Evolutionary conservation across 805 yeast genomes (phyloP), one percentile per base, ranked within the genome.

Genomic region (Wickerhamiella domercqiae): DNA sequence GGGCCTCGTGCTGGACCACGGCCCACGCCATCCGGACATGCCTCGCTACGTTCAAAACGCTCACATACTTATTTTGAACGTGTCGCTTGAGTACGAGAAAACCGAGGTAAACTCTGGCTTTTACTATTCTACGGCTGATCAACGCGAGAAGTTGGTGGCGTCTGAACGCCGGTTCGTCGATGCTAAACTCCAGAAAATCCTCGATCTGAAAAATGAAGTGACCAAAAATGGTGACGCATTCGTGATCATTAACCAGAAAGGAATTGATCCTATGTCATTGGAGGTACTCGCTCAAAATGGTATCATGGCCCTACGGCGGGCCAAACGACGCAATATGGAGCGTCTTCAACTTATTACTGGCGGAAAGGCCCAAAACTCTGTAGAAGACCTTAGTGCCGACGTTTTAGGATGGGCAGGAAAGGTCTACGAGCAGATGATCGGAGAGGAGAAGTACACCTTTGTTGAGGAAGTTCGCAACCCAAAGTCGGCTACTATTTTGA

Each of bases 1-100:
- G 50, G 98, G 98, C 33, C 70, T 90, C 48, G 98, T 90, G 26
- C 68, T 90, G 47, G 98, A 90, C 58, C 98, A 90, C 57, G 98
- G 98, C 48, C 96, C 95, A 14, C 74, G 98, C 57, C 98, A 90
- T 66, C 98, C 98, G 33, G 98, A 90, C 60, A 90, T 90, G 98
- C 98, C 98, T 41, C 79, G 75, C 47, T 63, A 75, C 39, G 77
- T 90, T 15, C 70, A 72, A 46, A 82, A 90, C 57, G 95, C 95
- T 2, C 66, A 72, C 52, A 75, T 90, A 24, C 68, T 90, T 54
- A 90, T 82, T 38, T 69, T 90, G 50, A 90, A 90, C 57, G 98
- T 90, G 32, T 81, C 94, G 4, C 66, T 90, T 49, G 98, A 90
- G 61, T 90, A 90, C 59, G 98, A 90, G 57, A 90, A 90, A 66